Conservation (phyloP, 176 grass and related monocot genomes). For the Triticum dicoccoides region DNA sequence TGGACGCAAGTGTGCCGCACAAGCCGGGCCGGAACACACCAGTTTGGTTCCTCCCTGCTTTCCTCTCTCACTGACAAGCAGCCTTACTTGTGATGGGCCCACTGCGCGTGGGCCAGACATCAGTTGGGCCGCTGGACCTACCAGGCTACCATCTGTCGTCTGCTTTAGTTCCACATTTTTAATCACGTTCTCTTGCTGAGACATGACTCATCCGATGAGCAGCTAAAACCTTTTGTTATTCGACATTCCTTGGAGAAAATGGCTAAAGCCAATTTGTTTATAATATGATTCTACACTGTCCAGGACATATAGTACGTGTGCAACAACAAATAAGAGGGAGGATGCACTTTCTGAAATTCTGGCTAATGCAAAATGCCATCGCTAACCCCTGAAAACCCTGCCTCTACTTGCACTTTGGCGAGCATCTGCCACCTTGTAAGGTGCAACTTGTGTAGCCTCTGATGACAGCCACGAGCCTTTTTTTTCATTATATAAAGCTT, state of each 20-base stretch:
- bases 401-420: slow-evolving; percentile 5
- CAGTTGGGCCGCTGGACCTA: neutral
- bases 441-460: slow-evolving; percentile 19
- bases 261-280: neutral
- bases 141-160: no score
- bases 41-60: neutral
- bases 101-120: neutral
- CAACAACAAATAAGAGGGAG: no score
- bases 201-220: neutral
- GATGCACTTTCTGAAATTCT: neutral
- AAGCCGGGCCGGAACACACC: slow-evolving; percentile 6
- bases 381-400: slow-evolving; percentile 27
- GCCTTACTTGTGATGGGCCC: slow-evolving; percentile 13
- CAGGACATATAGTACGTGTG: no score
- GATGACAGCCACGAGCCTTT: neutral
- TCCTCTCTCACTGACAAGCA: neutral
- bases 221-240: neutral
- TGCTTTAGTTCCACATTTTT: neutral
- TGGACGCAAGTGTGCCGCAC: slow-evolving; percentile 21
- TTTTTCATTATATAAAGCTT: neutral
- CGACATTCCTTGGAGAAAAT: no score
- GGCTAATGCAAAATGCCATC: neutral
- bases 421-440: slow-evolving; percentile 31
- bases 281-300: neutral
- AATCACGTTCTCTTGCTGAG: neutral